Evolutionary conservation across 2,329 filamentous ascomycete genomes (phyloP), one percentile per base, ranked within the genome.

Genomic region (Cercospora sojina): DNA sequence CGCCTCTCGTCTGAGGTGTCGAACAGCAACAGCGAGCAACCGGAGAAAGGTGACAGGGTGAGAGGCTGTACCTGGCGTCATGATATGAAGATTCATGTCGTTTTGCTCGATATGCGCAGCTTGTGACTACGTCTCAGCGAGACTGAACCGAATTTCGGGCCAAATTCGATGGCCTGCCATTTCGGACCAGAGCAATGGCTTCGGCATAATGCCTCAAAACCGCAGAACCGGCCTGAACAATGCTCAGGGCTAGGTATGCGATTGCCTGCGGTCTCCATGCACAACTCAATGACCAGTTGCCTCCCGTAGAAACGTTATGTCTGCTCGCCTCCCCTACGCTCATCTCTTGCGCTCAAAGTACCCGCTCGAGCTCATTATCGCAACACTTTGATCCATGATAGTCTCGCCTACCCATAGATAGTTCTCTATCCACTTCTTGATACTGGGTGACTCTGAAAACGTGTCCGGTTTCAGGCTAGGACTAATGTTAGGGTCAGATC

Each of bases 371-470:
- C 92, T 91, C 78, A 97, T 91, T 65, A 98, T 87, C 47, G 93
- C 93, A 32, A 98, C 92, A 31, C 93, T 96, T 83, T 96, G 91
- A 80, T 99, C 95, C 93, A 99, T 96, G 71, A 97, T 91, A 88
- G 93, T 97, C 83, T 99, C 95, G 74, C 95, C 95, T 18, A 97
- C 90, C 69, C 92, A 92, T 51, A 98, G 88, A 79, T 98, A 98
- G 78, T 90, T 94, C 76, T 94, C 90, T 72, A 98, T 88, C 93
- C 93, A 98, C 61, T 89, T 90, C 78, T 90, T 90, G 73, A 95
- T 80, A 69, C 93, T 90, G 78, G 92, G 91, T 79, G 89, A 94
- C 66, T 96, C 92, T 77, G 90, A 86, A 76, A 97, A 86, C 73
- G 89, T 89, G 71, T 97, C 93, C 75, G 91, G 90, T 83, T 93